phyloP scores from a whole-genome alignment of 495 filamentous ascomycete genomes.

The Pyrenula aspistea region DNA sequence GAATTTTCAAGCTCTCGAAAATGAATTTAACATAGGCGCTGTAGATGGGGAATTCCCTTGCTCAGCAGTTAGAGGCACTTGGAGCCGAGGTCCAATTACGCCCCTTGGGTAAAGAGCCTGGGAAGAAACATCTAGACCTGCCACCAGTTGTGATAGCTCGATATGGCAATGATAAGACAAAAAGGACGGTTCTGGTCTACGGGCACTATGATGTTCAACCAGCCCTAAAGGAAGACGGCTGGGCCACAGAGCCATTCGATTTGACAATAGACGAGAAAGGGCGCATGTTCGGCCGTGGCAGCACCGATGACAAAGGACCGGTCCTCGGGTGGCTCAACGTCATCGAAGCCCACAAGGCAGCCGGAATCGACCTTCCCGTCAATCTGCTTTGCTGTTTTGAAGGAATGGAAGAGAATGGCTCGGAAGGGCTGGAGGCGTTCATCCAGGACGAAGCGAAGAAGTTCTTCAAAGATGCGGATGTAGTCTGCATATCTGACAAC shows the following conservation, averaged over 20 bases:
- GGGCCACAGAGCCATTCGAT: slow-evolving; percentile 91
- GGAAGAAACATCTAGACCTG: slow-evolving; percentile 77
- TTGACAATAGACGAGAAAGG: slow-evolving; percentile 79
- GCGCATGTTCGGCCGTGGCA: slow-evolving; percentile 90
- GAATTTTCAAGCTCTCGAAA: background rate
- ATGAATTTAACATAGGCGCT: background rate
- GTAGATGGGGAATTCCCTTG: slow-evolving; percentile 88
- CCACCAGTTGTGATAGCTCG: slow-evolving; percentile 86
- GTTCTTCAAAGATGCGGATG: slow-evolving; percentile 90
- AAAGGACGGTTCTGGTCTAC: slow-evolving; percentile 91
- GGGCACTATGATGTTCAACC: slow-evolving; percentile 99
- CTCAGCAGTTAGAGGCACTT: slow-evolving; percentile 64
- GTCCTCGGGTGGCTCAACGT: slow-evolving; percentile 97
- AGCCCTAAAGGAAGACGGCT: slow-evolving; percentile 84
- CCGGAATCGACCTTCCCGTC: slow-evolving; percentile 87
- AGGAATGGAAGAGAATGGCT: slow-evolving; percentile 99
- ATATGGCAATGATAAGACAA: slow-evolving; percentile 81
- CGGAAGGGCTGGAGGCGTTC: slow-evolving; percentile 90
- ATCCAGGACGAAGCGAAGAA: slow-evolving; percentile 79
- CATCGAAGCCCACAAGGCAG: slow-evolving; percentile 92
- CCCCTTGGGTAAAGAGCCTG: slow-evolving; percentile 77
- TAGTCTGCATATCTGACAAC: slow-evolving; percentile 97
- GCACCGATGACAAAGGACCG: slow-evolving; percentile 96
- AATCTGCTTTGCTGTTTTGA: slow-evolving; percentile 99
- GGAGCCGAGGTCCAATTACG: slow-evolving; percentile 80